Evolutionary conservation across 768 basidiomycete species (phyloP).

Genomic region (Panaeolus cyanescens): DNA sequence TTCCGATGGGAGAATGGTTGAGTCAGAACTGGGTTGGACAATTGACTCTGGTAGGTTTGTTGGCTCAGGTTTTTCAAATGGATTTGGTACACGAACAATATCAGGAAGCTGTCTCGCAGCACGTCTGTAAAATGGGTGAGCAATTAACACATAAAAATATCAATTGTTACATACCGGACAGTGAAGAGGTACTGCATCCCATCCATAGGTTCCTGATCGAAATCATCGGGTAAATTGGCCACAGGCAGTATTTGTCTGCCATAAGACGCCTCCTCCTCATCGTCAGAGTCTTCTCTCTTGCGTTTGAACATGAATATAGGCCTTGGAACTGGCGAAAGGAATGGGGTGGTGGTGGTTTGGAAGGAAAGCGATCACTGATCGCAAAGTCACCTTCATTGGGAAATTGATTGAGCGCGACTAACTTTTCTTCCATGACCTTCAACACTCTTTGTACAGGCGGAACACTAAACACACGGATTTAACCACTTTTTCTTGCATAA

Average conservation of each 20-base stretch:
- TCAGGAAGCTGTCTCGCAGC: slow-evolving; percentile 69
- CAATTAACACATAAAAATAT: background rate
- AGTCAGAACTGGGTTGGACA: slow-evolving; percentile 14
- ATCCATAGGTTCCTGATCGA: slow-evolving; percentile 64
- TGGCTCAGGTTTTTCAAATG: slow-evolving; percentile 51
- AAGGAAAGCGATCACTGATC: background rate
- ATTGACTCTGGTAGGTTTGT: slow-evolving; percentile 10
- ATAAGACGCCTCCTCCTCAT: slow-evolving; percentile 57
- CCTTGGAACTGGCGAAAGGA: background rate
- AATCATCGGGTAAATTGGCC: slow-evolving; percentile 74
- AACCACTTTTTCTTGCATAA: slow-evolving; percentile 6
- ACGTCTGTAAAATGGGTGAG: slow-evolving; percentile 47
- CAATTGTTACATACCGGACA: slow-evolving; percentile 56
- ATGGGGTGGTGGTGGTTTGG: background rate
- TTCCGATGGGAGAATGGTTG: slow-evolving; percentile 55
- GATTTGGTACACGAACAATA: slow-evolving; percentile 66
- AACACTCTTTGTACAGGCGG: background rate
- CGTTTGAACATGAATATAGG: slow-evolving; percentile 43
- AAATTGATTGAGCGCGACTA: background rate
- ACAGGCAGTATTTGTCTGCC: slow-evolving; percentile 80
- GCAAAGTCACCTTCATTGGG: slow-evolving; percentile 3
- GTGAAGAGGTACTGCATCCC: slow-evolving; percentile 82
- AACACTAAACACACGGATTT: background rate
- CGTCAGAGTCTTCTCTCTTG: slow-evolving; percentile 55
- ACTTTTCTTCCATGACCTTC: background rate